These are phyloP conservation scores for Globisporangium okanoganense DNA, from an alignment of 352 stramenopile genomes.

Conservation along the genomic window DNA sequence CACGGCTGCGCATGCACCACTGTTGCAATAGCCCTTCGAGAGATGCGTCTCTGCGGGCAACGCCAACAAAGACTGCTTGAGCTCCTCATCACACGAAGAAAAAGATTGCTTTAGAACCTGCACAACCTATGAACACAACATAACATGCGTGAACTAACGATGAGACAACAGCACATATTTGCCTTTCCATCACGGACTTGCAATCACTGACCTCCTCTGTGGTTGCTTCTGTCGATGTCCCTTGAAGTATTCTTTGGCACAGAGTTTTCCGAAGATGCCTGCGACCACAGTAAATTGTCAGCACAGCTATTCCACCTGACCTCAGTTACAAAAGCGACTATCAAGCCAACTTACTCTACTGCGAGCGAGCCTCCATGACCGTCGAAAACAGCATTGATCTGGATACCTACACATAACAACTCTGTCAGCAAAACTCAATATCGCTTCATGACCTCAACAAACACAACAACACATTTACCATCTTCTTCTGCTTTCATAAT, in stretches of 20 bases:
- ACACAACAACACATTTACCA: constrained; percentile 14
- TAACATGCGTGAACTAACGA: neutral
- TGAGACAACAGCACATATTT: no score
- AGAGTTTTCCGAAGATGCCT: constrained; percentile 37
- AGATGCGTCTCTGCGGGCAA: constrained; percentile 35
- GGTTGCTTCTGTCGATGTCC: constrained; percentile 21
- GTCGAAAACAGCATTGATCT: constrained; percentile 60
- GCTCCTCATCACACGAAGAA: constrained; percentile 40
- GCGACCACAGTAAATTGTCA: neutral
- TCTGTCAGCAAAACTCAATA: neutral
- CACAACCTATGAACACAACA: constrained; percentile 8
- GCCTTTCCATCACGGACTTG: neutral
- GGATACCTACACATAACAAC: constrained; percentile 24
- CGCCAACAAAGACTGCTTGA: constrained; percentile 52
- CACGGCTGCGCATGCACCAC: constrained; percentile 57
- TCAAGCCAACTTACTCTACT: constrained; percentile 42
- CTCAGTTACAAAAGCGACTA: neutral
- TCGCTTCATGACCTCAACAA: neutral
- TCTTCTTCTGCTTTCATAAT: constrained; percentile 29
- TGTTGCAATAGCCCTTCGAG: constrained; percentile 71
- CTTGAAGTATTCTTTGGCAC: constrained; percentile 32
- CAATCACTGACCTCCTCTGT: constrained; percentile 25
- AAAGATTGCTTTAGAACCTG: constrained; percentile 35
- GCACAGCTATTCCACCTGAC: neutral
- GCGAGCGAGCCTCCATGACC: constrained; percentile 61